phyloP scores from a whole-genome alignment of 2,329 filamentous ascomycete species.

The Colletotrichum eremochloae region DNA sequence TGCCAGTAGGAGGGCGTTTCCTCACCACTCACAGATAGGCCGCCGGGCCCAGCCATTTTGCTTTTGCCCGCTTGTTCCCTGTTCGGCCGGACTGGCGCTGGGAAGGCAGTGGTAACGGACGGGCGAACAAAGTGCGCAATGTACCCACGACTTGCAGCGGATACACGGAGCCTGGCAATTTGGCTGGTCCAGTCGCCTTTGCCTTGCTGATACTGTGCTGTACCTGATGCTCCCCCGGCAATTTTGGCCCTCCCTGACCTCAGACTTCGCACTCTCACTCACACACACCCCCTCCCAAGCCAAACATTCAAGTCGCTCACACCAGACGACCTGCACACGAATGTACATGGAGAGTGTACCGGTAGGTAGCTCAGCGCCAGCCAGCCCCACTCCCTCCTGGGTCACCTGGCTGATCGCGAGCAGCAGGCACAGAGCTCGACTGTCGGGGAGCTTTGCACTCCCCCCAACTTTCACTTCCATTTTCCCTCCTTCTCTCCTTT shows the following conservation, averaged over 20 bases:
- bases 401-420: constrained; percentile 38
- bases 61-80: constrained; percentile 42
- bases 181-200: constrained; percentile 31
- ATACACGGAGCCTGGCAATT: constrained; percentile 39
- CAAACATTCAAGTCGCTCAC: constrained; percentile 42
- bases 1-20: constrained; percentile 30
- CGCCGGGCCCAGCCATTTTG: constrained; percentile 39
- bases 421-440: constrained; percentile 33
- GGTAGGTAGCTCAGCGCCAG: constrained; percentile 26
- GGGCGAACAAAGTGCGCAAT: constrained; percentile 38
- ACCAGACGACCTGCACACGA: constrained; percentile 25
- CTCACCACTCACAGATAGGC: constrained; percentile 39
- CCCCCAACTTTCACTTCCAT: constrained; percentile 46
- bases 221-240: constrained; percentile 38
- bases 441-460: constrained; percentile 50
- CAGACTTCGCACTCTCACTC: constrained; percentile 22
- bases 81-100: constrained; percentile 26
- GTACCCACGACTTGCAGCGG: constrained; percentile 40
- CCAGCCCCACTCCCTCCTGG: constrained; percentile 40
- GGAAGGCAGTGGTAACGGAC: constrained; percentile 29
- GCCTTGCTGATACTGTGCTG: constrained; percentile 41
- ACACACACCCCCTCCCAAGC: constrained; percentile 32
- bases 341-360: constrained; percentile 34
- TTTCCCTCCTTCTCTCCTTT: constrained; percentile 48
- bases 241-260: constrained; percentile 36